Percentiles rank a stretch among this genome's conserved stretches.
Evolutionary conservation across 2,329 filamentous ascomycete genomes (phyloP).

Genomic region (Chlorencoelia australis): DNA sequence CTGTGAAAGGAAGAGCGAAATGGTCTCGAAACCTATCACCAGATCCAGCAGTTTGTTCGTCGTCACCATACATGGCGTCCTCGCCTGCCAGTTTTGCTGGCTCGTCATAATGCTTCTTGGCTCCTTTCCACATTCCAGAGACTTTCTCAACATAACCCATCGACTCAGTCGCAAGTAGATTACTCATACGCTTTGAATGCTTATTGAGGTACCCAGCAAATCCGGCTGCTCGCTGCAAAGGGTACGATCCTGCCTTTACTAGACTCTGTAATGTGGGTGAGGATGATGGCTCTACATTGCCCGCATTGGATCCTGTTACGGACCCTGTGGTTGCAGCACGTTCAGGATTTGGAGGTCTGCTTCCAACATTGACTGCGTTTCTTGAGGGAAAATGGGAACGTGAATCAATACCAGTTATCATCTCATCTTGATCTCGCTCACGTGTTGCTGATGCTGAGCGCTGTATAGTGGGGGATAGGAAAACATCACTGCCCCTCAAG

Average conservation of each 20-base stretch:
- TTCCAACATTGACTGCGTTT: slow-evolving; percentile 6
- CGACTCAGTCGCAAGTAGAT: slow-evolving; percentile 73
- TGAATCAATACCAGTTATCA: slow-evolving; percentile 8
- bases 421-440: slow-evolving; percentile 10
- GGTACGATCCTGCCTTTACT: slow-evolving; percentile 57
- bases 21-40: slow-evolving; percentile 80
- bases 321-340: slow-evolving; percentile 20
- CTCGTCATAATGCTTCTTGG: slow-evolving; percentile 76
- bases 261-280: slow-evolving; percentile 47
- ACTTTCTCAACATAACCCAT: slow-evolving; percentile 97
- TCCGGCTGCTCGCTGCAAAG: slow-evolving; percentile 71
- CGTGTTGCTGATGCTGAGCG: slow-evolving; percentile 30
- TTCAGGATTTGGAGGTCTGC: slow-evolving; percentile 7
- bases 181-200: slow-evolving; percentile 72
- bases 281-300: slow-evolving; percentile 29
- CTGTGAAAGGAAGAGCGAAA: slow-evolving; percentile 77
- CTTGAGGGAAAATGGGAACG: slow-evolving; percentile 17
- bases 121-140: slow-evolving; percentile 92
- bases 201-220: slow-evolving; percentile 75
- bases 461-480: slow-evolving; percentile 65
- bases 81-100: slow-evolving; percentile 41
- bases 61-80: slow-evolving; percentile 43
- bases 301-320: slow-evolving; percentile 13
- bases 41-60: slow-evolving; percentile 53
- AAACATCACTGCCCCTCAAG: slow-evolving; percentile 75